phyloP scores from a whole-genome alignment of 805 yeast species.

The Torulaspora gathmanii region DNA sequence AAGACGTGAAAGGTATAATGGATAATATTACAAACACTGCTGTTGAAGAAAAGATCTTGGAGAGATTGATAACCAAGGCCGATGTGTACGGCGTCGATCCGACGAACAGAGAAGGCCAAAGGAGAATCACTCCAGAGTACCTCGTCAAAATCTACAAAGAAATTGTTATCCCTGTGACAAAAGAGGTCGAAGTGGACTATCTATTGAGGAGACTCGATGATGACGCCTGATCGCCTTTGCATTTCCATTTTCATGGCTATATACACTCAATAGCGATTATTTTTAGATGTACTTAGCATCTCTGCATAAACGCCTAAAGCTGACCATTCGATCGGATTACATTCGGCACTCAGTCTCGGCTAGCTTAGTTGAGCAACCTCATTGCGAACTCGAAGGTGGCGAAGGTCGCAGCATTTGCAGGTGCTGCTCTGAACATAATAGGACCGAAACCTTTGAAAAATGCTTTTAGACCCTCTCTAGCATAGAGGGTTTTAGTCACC shows the following conservation, averaged over 20 bases:
- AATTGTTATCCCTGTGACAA: slow-evolving; percentile 88
- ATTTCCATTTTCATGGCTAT: neutral
- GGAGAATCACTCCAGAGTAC: slow-evolving; percentile 75
- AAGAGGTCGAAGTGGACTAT: slow-evolving; percentile 92
- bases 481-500: slow-evolving; percentile 52
- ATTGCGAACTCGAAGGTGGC: slow-evolving; percentile 87
- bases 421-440: slow-evolving; percentile 92
- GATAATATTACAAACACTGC: slow-evolving; percentile 78
- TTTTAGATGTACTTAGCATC: neutral
- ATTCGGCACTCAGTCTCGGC: too few relatives aligned
- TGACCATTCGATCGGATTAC: neutral
- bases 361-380: slow-evolving; percentile 50
- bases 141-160: slow-evolving; percentile 81
- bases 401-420: slow-evolving; percentile 96
- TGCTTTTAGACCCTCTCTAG: slow-evolving; percentile 63
- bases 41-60: slow-evolving; percentile 79
- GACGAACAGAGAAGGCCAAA: slow-evolving; percentile 62
- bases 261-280: neutral
- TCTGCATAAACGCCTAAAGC: neutral
- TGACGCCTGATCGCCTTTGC: neutral
- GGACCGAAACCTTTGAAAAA: slow-evolving; percentile 90
- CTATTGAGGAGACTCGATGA: slow-evolving; percentile 70
- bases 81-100: slow-evolving; percentile 88
- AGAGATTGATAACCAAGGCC: slow-evolving; percentile 74
- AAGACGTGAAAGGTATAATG: slow-evolving; percentile 69